phyloP scores from a whole-genome alignment of 2,329 filamentous ascomycete species.

The Cryphonectria nitschkei region DNA sequence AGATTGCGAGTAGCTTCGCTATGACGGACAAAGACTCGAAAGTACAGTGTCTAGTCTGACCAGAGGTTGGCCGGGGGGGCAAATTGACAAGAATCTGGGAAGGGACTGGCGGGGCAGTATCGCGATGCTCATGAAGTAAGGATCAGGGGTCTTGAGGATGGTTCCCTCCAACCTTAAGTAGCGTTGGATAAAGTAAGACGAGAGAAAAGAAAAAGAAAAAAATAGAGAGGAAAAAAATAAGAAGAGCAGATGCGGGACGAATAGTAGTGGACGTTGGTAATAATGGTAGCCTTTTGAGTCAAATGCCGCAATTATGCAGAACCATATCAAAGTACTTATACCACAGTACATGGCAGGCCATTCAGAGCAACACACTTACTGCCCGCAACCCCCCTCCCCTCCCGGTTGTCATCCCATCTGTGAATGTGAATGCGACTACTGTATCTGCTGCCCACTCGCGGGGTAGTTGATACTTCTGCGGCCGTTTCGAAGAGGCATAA shows the following conservation, averaged over 20 bases:
- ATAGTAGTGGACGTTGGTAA: not conserved
- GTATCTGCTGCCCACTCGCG: constrained; percentile 24
- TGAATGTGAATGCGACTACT: constrained; percentile 3
- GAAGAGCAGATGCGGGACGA: constrained; percentile 1
- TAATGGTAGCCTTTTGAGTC: not conserved
- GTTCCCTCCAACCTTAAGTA: constrained; percentile 20
- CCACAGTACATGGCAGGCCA: not conserved
- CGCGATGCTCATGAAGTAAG: constrained; percentile 34
- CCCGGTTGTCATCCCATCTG: constrained; percentile 21
- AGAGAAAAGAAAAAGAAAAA: not conserved
- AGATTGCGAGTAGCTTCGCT: constrained; percentile 21
- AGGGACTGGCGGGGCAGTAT: constrained; percentile 34
- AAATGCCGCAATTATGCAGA: constrained; percentile 1
- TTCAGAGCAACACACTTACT: not conserved
- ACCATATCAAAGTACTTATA: constrained; percentile 6
- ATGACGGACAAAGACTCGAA: constrained; percentile 17
- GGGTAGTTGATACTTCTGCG: constrained; percentile 35
- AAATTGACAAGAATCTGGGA: constrained; percentile 31
- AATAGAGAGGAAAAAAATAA: not conserved
- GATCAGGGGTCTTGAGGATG: constrained; percentile 34
- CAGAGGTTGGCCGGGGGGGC: constrained; percentile 31
- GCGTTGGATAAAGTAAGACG: constrained; percentile 11
- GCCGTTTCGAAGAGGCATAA: constrained; percentile 46
- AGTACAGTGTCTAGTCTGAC: constrained; percentile 31
- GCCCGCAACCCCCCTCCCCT: not conserved